A percentile compares a stretch with the other conserved stretches of the same genome.
Conservation (phyloP, 2,329 filamentous ascomycete genomes). For the Magnaporthiopsis incrustans region DNA sequence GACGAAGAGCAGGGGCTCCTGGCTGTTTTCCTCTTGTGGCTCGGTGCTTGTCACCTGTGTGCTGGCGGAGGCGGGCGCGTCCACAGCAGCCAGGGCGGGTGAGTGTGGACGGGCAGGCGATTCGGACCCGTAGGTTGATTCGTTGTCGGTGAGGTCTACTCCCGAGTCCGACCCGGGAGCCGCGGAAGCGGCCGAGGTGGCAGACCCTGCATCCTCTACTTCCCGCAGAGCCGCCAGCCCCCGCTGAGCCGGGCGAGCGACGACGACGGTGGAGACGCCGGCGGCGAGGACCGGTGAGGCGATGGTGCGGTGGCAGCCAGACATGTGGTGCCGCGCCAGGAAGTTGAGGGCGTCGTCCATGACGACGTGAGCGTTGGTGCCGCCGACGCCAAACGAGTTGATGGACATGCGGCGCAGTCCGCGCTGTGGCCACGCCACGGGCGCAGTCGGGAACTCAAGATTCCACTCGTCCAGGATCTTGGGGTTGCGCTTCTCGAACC, state of each 20-base stretch:
- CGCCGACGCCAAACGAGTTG: conserved; percentile 24
- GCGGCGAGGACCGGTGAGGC: background rate
- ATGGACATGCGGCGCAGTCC: conserved; percentile 19
- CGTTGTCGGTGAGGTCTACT: background rate
- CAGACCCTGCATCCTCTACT: background rate
- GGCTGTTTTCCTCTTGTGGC: background rate
- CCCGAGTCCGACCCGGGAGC: background rate
- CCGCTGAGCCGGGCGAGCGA: background rate
- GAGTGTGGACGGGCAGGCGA: background rate
- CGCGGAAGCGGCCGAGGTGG: background rate
- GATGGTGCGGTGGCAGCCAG: conserved; percentile 9
- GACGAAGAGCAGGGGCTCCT: conserved; percentile 27
- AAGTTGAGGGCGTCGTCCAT: conserved; percentile 12
- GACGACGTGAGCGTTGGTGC: conserved; percentile 21
- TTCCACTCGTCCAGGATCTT: conserved; percentile 14
- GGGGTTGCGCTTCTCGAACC: conserved; percentile 16
- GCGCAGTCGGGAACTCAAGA: conserved; percentile 12
- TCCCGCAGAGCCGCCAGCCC: background rate
- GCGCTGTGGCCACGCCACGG: conserved; percentile 11
- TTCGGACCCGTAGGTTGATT: background rate
- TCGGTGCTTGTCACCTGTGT: background rate
- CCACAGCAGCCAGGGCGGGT: background rate
- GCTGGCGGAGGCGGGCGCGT: background rate
- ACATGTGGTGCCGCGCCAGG: conserved; percentile 1
- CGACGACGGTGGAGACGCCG: no score